These are phyloP conservation scores for Sporothrix pallida DNA, from an alignment of 2,329 filamentous ascomycete species.

Conservation along the genomic window DNA sequence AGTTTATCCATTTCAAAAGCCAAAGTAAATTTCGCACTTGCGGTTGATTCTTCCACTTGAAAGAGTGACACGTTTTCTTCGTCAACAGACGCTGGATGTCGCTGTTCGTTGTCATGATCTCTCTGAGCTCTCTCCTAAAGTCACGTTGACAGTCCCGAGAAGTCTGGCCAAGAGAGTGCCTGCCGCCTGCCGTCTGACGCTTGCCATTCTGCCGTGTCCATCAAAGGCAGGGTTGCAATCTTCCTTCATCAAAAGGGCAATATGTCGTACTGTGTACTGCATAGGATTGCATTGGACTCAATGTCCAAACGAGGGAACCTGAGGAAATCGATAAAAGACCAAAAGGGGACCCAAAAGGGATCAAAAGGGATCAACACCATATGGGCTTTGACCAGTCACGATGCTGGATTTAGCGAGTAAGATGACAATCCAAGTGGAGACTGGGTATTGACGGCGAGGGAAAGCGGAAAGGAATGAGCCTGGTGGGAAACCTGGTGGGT, in stretches of 20 bases:
- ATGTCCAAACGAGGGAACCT: neutral
- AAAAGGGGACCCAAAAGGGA: constrained; percentile 1
- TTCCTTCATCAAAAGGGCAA: neutral
- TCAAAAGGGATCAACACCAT: too few relatives aligned
- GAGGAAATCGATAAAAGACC: constrained; percentile 14
- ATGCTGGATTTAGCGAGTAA: constrained; percentile 16
- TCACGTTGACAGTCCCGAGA: neutral
- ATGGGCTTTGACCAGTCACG: neutral
- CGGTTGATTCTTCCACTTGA: neutral
- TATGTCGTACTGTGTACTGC: too few relatives aligned
- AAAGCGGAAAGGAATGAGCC: neutral
- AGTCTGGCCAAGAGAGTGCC: neutral
- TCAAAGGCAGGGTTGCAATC: constrained; percentile 14
- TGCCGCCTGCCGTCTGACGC: neutral
- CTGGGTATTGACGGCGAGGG: neutral
- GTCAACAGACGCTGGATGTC: neutral
- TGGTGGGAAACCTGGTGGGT: neutral
- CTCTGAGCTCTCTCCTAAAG: too few relatives aligned
- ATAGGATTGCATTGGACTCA: too few relatives aligned
- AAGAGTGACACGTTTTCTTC: neutral
- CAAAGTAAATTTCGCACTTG: neutral
- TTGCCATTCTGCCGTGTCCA: neutral
- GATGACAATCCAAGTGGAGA: constrained; percentile 22
- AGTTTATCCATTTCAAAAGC: neutral
- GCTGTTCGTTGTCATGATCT: neutral